A percentile compares a stretch with the other conserved stretches of the same genome.
These are phyloP conservation scores for Sporodiniella umbellata DNA, from an alignment of 371 early-diverging fungal species.

Conservation along the genomic window DNA sequence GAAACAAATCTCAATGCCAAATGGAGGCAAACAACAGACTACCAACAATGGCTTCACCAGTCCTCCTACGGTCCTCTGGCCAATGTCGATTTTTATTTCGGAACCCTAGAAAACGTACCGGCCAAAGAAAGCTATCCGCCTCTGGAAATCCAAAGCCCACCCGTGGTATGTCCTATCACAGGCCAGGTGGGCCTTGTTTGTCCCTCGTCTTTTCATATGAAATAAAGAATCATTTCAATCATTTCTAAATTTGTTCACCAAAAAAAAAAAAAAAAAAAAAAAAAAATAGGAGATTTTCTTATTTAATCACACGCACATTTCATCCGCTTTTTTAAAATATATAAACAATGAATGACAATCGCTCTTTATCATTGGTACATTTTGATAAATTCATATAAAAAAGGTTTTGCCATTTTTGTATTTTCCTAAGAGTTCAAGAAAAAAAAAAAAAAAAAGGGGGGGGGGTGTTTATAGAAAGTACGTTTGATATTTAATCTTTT, in stretches of 20 bases:
- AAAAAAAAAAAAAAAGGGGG: not conserved
- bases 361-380: not conserved
- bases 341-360: not conserved
- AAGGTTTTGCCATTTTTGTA: not conserved
- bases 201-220: slow-evolving; percentile 38
- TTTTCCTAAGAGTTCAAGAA: not conserved
- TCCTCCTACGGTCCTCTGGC: slow-evolving; percentile 1
- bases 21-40: slow-evolving; percentile 40
- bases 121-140: slow-evolving; percentile 3
- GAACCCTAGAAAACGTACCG: not conserved
- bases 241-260: not conserved
- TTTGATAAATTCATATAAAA: too few species aligned
- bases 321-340: not conserved
- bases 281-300: not conserved
- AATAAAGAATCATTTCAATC: too few species aligned
- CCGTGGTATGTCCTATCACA: slow-evolving; percentile 26
- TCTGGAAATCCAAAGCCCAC: slow-evolving; percentile 17
- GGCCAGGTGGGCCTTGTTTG: slow-evolving; percentile 20
- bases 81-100: slow-evolving; percentile 17
- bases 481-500: not conserved
- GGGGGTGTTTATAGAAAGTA: not conserved
- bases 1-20: slow-evolving; percentile 29
- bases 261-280: not conserved
- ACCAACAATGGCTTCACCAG: slow-evolving; percentile 21
- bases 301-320: not conserved